phyloP scores from a whole-genome alignment of 768 basidiomycete species.

The Piloderma croceum region DNA sequence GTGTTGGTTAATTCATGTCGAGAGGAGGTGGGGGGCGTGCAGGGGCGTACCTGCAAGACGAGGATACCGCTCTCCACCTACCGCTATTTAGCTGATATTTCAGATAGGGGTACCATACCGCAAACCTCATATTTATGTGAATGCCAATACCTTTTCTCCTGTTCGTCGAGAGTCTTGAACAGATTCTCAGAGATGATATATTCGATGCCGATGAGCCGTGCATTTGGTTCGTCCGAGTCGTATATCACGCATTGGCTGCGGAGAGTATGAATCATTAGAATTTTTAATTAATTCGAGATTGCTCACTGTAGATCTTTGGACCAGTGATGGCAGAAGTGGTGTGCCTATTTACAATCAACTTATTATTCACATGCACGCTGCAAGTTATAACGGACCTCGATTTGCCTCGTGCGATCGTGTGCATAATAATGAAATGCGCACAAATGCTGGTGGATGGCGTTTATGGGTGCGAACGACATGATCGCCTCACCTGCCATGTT shows the following conservation, averaged over 20 bases:
- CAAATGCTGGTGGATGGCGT: conserved; percentile 24
- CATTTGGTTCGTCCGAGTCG: conserved; percentile 35
- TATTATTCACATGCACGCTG: too few species aligned
- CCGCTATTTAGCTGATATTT: background rate
- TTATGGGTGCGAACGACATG: conserved; percentile 32
- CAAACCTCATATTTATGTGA: conserved; percentile 44
- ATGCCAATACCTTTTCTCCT: conserved; percentile 50
- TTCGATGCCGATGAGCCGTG: conserved; percentile 48
- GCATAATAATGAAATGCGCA: conserved; percentile 32
- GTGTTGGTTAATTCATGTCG: background rate
- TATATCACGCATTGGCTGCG: conserved; percentile 39
- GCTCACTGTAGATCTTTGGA: conserved; percentile 15
- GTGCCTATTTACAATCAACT: conserved; percentile 35
- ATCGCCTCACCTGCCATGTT: conserved; percentile 20
- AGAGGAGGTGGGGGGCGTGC: background rate
- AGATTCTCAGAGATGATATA: conserved; percentile 43
- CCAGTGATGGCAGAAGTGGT: conserved; percentile 34
- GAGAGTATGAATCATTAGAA: too few species aligned
- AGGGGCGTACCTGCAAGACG: conserved; percentile 22
- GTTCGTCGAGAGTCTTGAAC: conserved; percentile 36
- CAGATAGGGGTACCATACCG: conserved; percentile 8
- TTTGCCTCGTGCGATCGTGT: conserved; percentile 29
- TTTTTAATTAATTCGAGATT: too few species aligned
- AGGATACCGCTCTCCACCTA: conserved; percentile 30
- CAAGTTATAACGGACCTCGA: too few species aligned